Base-by-base conservation (phyloP, 1,284 basidiomycete species). In the Psilocybe mexicana region DNA sequence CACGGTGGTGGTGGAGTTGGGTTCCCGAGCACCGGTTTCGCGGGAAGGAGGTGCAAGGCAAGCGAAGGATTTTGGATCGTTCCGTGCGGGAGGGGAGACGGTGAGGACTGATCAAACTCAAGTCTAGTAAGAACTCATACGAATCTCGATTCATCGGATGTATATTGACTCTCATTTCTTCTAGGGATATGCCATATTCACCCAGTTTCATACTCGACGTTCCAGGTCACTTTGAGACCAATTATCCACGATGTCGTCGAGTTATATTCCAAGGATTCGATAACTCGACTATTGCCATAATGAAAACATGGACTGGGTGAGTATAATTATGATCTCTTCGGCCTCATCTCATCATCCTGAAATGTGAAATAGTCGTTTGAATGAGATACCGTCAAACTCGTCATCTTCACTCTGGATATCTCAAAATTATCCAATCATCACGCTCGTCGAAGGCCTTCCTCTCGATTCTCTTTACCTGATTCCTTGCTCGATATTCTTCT, bases 251-350 rank as follows among this genome's bases (percentile, higher is more conserved):
- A 98, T 69, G 81, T 98, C 42, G 83, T 92, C 58, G 94, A 97
- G 83, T 81, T 7, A 99, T 99, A 73, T 78, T 99, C 2, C 92
- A 95, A 0, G 96, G 96, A 4, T 98, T 97, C 75, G 93, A 94
- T 71, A 96, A 93, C 59, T 94, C 97, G 0, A 99, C 96, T 0
- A 76, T 98, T 24, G 96, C 96, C 0, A 79, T 99, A 0, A 82
- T 98, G 5, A 89, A 92, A 65, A 98, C 95, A 3, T 98, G 95
- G 93, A 92, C 93, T 6, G 93, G 93, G 82, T 90, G 74, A 55
- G 85, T 61, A 18, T 46, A 14, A 25, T 24, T 36, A 33, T 18
- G 25, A 33, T 23, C 43, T 43, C 28, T 30, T 59, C 12, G 8
- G 24, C 2, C 26, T 3, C 18, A 11, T n/a, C 14, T 25, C 33